Evolutionary conservation across 2,329 filamentous ascomycete genomes (phyloP), one percentile per base, ranked within the genome.

Genomic region (Apiospora saccharicola): DNA sequence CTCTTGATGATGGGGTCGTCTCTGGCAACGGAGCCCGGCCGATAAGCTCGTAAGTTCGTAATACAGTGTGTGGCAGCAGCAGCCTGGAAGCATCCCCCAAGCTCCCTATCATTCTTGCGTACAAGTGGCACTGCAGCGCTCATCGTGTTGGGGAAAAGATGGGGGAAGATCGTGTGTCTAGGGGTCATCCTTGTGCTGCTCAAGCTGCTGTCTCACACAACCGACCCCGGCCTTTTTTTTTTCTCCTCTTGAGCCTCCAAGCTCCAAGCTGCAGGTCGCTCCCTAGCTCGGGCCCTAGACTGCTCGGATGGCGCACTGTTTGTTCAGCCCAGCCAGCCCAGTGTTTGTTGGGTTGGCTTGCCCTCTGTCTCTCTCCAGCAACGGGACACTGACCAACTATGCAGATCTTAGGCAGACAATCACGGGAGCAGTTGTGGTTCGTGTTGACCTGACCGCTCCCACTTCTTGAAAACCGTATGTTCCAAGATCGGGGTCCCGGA

Each of bases 131-230:
- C 57, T 64, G 57, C 57, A 64, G 37, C 37, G 51, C 34, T 64
- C 57, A 64, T 64, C 57, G 57, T 64, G 57, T 64, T 64, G 57
- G 57, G 57, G 24, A 14, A 64, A 64, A 64, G 57, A 64, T 64
- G 57, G 53, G 16, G 57, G 37, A 16, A 64, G 34, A 64, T 64
- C 57, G 34, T 64, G 57, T 13, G 57, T 37, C 57, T 64, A 64
- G 57, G 57, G 57, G 19, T 30, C 57, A 61, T 34, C 57, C 57
- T 41, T 41, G 30, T 64, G 34, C 30, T 64, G 30, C 57, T 41
- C n/a, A 19, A 41, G 34, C 30, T 64, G 30, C n/a, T 64, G 57
- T 64, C 57, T 64, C 41, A 64, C 57, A 14, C 16, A 34, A 34
- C 51, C 26, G 26, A 57, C 57, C 57, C 57, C 57, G 57, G 57